phyloP scores from a whole-genome alignment of 192 early-diverging fungal genomes.

The Diversispora eburnea region DNA sequence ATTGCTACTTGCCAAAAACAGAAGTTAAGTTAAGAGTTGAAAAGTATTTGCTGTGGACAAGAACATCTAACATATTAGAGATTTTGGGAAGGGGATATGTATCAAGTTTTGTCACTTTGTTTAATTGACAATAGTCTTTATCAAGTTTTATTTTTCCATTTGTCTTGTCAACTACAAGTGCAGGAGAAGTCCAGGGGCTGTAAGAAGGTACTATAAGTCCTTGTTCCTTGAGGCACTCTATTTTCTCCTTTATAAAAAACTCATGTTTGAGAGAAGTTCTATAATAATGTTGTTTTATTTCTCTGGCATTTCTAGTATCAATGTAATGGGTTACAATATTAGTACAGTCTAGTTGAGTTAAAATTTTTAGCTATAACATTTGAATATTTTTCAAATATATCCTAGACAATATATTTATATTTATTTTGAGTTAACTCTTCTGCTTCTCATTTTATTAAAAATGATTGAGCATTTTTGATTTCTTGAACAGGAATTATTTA shows the following conservation, averaged over 20 bases:
- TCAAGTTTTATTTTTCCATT: constrained; percentile 34
- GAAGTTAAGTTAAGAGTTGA: constrained; percentile 21
- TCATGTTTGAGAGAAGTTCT: background rate
- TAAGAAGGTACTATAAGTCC: background rate
- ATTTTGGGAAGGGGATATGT: constrained; percentile 43
- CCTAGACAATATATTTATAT: too few species aligned
- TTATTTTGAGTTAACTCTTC: too few species aligned
- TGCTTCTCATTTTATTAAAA: too few species aligned
- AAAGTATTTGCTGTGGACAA: constrained; percentile 1
- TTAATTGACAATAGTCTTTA: constrained; percentile 45
- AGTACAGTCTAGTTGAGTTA: background rate
- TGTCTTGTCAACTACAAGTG: constrained; percentile 42
- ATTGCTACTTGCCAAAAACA: constrained; percentile 30
- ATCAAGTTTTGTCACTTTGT: constrained; percentile 39
- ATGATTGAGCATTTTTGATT: too few species aligned
- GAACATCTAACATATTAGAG: constrained; percentile 34
- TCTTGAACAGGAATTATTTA: too few species aligned
- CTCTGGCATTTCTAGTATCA: background rate
- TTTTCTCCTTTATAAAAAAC: background rate
- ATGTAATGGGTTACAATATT: background rate
- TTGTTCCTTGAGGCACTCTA: background rate
- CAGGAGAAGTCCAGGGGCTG: constrained; percentile 34
- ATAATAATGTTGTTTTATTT: too few species aligned
- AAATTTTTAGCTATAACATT: too few species aligned
- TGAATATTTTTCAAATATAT: too few species aligned